Evolutionary conservation across 2,329 filamentous ascomycete species (phyloP), one percentile per base, ranked within the genome.

Genomic region (Exophiala alcalophila): DNA sequence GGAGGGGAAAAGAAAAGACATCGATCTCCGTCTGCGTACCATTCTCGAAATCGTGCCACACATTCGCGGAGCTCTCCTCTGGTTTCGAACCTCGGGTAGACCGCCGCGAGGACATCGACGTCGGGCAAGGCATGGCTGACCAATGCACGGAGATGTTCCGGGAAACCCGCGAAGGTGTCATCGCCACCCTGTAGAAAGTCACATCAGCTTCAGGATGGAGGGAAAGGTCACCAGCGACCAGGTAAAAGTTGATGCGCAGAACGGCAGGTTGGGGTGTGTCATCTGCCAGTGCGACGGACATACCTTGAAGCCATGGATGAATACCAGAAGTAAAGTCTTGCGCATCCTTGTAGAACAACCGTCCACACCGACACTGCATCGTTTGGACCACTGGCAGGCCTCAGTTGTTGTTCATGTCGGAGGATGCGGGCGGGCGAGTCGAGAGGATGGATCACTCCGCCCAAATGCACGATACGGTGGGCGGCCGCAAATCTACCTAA

Each of bases 81-180:
- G 3, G 71, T 74, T 52, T 73, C 69, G 55, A 71, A 74, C 48
- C 66, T 69, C 14, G 71, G 71, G 52, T 74, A 74, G 18, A 66
- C 64, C 19, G 63, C 58, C n/a, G 61, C 61, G 31, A 60, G 50
- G 11, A 73, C 64, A 10, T 61, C 59, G 39, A 72, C 56, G 6
- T 65, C 59, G 10, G 69, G 66, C 11, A 72, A 61, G 10, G 64
- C 62, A 57, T 65, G 65, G 56, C 61, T 64, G 35, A 70, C 56
- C 12, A 71, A 57, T 8, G 57, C 61, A 3, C 64, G 60, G 4
- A 73, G 54, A 43, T 69, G 65, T 34, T 67, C 63, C 19, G 71
- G 71, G 31, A 73, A 73, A 6, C 55, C 59, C 9, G 57, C 65
- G 48, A 74, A 74, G 3, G 71, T 74, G 47, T 71, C 67, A 51